Percentiles rank a stretch among this genome's conserved stretches.
Conservation (phyloP, 1,284 basidiomycete species). For the Ceratobasidium papillatum region DNA sequence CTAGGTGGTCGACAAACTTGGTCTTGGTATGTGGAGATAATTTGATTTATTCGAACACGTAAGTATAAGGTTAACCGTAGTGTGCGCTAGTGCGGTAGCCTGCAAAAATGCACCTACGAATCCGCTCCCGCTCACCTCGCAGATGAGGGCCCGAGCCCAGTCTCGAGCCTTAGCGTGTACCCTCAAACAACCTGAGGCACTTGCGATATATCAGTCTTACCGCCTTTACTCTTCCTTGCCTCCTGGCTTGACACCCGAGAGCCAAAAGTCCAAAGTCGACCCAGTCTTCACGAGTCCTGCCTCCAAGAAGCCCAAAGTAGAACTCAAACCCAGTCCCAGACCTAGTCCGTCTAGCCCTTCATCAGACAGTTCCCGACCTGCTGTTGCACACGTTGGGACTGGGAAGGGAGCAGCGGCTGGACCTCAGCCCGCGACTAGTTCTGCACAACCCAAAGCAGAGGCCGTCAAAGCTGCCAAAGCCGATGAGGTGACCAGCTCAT, state of each 20-base stretch:
- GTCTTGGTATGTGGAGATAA: constrained; percentile 7
- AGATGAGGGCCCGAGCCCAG: constrained; percentile 20
- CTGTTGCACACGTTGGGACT: neutral
- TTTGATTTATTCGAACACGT: no score
- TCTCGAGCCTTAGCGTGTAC: neutral
- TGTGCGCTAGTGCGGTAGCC: constrained; percentile 2
- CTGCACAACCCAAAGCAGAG: neutral
- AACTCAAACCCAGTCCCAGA: constrained; percentile 28
- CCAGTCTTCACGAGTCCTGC: constrained; percentile 13
- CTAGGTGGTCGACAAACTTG: constrained; percentile 12
- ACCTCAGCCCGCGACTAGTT: constrained; percentile 7
- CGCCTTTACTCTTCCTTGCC: constrained; percentile 17
- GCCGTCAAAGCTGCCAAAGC: neutral
- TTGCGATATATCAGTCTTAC: constrained; percentile 1
- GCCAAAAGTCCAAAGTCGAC: neutral
- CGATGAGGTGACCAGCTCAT: neutral
- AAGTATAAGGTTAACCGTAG: constrained; percentile 19
- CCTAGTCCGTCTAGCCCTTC: neutral
- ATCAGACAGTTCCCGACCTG: neutral
- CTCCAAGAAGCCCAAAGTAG: constrained; percentile 31
- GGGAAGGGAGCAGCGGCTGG: constrained; percentile 4
- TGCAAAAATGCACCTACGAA: constrained; percentile 22
- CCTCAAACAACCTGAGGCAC: constrained; percentile 2
- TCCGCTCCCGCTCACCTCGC: constrained; percentile 4
- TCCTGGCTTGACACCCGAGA: constrained; percentile 10